Evolutionary conservation across 2,329 filamentous ascomycete species (phyloP).

Genomic region (Botrytis squamosa): DNA sequence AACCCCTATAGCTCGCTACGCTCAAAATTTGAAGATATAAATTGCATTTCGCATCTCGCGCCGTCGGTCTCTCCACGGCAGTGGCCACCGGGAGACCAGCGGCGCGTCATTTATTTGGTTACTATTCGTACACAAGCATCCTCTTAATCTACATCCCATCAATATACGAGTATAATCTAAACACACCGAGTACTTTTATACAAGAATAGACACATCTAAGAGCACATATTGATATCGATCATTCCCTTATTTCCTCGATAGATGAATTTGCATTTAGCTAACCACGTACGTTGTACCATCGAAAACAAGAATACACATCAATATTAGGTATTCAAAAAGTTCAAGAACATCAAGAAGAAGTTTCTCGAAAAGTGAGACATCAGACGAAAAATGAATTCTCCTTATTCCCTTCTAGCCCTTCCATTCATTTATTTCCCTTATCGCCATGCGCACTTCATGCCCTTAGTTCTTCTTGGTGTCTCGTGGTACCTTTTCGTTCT

Average conservation of each 20-base stretch:
- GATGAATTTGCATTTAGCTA: neutral
- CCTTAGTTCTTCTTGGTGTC: neutral
- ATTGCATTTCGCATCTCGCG: neutral
- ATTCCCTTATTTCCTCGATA: neutral
- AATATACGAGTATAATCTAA: neutral
- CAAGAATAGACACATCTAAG: neutral
- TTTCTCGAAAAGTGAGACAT: conserved; percentile 9
- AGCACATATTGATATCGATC: neutral
- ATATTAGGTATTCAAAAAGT: neutral
- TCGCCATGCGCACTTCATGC: conserved; percentile 5
- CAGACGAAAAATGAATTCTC: conserved; percentile 6
- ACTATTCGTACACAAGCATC: neutral
- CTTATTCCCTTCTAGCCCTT: neutral
- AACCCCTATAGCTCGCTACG: neutral
- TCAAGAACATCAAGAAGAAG: neutral
- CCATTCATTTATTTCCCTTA: neutral
- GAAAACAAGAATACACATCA: neutral
- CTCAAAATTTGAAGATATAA: neutral
- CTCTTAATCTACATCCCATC: neutral
- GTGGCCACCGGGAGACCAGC: neutral
- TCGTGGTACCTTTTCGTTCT: neutral
- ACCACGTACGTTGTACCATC: neutral
- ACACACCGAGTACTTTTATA: neutral
- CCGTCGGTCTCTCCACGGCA: neutral
- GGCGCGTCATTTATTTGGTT: neutral